Conservation (phyloP, 2,329 filamentous ascomycete species). For the Fusarium sp. region DNA sequence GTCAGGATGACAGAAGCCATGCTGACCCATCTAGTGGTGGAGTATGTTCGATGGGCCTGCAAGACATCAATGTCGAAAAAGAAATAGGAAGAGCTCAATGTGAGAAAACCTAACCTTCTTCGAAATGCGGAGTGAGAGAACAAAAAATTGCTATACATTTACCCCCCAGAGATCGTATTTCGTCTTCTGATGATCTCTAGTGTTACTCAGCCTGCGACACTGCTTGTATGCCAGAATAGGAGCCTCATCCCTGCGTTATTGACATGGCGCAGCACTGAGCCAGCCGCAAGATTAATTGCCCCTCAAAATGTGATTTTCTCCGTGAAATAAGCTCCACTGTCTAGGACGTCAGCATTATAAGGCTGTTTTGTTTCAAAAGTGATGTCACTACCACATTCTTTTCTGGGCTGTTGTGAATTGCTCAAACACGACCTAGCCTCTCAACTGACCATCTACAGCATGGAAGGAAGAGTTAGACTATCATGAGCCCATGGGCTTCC, state of each 20-base stretch:
- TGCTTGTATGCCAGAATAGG: background rate
- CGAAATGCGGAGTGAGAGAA: rapidly evolving
- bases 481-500: rapidly evolving
- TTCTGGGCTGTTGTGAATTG: no score
- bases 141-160: no score
- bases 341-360: background rate
- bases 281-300: background rate
- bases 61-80: background rate
- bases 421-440: no score
- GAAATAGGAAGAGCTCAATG: rapidly evolving
- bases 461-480: rapidly evolving
- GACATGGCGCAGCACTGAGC: background rate
- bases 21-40: background rate
- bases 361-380: background rate
- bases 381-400: background rate
- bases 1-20: background rate
- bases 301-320: background rate
- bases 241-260: background rate
- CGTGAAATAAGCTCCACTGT: background rate
- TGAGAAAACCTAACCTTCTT: rapidly evolving
- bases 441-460: no score
- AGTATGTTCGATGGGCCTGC: background rate
- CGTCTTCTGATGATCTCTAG: background rate
- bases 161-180: no score
- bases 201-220: background rate